Conservation (phyloP, 176 grass and related monocot species). For the Cenchrus fungigraminus region DNA sequence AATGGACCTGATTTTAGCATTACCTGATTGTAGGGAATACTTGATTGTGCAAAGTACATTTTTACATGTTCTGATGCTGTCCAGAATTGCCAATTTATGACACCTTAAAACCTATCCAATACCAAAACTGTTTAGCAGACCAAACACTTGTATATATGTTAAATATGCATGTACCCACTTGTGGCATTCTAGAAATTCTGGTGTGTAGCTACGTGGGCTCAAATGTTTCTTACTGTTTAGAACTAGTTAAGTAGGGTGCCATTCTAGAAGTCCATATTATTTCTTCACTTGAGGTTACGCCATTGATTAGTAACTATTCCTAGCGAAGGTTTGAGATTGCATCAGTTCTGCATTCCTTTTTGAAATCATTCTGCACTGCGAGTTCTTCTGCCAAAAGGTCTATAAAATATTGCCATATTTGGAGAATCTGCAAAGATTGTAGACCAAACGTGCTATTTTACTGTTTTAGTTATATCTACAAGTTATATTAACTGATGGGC, state of each 20-base stretch:
- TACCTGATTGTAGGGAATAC: constrained; percentile 7
- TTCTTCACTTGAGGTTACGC: neutral
- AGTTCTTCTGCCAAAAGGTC: neutral
- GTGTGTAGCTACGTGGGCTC: neutral
- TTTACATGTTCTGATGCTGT: constrained; percentile 10
- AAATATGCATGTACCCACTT: constrained; percentile 8
- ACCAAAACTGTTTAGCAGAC: neutral
- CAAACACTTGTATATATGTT: constrained; percentile 3
- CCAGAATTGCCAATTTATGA: neutral
- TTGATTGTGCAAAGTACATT: constrained; percentile 1
- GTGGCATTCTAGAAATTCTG: constrained; percentile 12
- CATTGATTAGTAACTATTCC: constrained; percentile 8
- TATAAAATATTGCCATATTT: constrained; percentile 18
- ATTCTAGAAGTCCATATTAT: constrained; percentile 4
- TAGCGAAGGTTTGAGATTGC: constrained; percentile 26
- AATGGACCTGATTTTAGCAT: neutral
- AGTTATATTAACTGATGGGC: constrained; percentile 23
- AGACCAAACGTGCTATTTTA: constrained; percentile 5
- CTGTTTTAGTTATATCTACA: constrained; percentile 7
- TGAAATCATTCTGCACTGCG: constrained; percentile 3
- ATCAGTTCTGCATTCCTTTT: neutral
- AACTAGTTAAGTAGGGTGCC: neutral
- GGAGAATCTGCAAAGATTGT: neutral
- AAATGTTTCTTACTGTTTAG: constrained; percentile 23
- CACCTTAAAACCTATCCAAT: neutral